Evolutionary conservation across 768 basidiomycete genomes (phyloP).

Genomic region (Rhizopogon rudus): DNA sequence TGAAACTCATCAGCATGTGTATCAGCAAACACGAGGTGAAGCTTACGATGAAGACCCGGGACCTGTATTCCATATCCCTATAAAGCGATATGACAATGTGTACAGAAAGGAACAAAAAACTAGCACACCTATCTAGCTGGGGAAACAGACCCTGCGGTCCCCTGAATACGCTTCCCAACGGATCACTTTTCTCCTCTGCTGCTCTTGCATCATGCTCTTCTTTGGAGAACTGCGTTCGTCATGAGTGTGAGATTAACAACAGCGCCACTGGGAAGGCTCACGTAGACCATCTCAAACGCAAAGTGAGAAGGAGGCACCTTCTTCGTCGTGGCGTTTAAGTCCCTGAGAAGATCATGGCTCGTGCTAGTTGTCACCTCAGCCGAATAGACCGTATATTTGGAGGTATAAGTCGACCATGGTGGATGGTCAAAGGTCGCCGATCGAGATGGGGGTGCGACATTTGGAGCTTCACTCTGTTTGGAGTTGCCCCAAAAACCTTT

Average conservation of each 20-base stretch:
- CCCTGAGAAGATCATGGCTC: conserved; percentile 54
- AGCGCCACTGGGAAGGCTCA: conserved; percentile 26
- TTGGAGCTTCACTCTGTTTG: not conserved
- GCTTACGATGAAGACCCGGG: conserved; percentile 73
- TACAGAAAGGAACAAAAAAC: not conserved
- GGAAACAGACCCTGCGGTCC: conserved; percentile 64
- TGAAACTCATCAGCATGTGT: conserved; percentile 18
- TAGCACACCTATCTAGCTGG: conserved; percentile 65
- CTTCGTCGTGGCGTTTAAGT: conserved; percentile 83
- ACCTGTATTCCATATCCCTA: conserved; percentile 33
- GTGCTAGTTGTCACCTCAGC: conserved; percentile 48
- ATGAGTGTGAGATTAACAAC: not conserved
- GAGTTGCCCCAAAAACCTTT: conserved; percentile 2
- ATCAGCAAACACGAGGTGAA: not conserved
- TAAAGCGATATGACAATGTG: conserved; percentile 4
- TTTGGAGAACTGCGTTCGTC: conserved; percentile 54
- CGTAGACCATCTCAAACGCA: conserved; percentile 78
- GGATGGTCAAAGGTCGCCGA: not conserved
- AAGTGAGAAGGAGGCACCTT: conserved; percentile 77
- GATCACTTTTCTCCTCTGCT: conserved; percentile 54
- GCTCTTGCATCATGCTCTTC: conserved; percentile 67
- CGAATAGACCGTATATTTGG: conserved; percentile 10
- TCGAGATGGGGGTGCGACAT: not conserved
- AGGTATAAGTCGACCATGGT: not conserved
- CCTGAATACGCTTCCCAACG: conserved; percentile 69